Percentiles rank a stretch among this genome's conserved stretches.
Evolutionary conservation across 768 basidiomycete species (phyloP).

Genomic region (Strobilomyces dryophilus): DNA sequence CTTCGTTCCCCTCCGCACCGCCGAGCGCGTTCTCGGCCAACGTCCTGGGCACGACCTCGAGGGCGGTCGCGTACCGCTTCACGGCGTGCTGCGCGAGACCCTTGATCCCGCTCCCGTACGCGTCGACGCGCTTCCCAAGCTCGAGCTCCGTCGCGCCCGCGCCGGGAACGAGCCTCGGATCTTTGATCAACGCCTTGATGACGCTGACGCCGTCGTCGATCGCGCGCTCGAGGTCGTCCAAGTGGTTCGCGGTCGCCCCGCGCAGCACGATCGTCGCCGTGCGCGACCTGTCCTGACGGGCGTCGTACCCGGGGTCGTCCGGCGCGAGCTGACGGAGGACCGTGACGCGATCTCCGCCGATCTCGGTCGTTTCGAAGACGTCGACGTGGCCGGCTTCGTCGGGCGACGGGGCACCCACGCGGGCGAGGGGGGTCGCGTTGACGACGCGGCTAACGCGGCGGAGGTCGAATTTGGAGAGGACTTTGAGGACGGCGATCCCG

Average conservation of each 20-base stretch:
- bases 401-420: slow-evolving; percentile 91
- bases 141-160: slow-evolving; percentile 94
- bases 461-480: slow-evolving; percentile 96
- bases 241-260: slow-evolving; percentile 89
- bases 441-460: slow-evolving; percentile 92
- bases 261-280: slow-evolving; percentile 95
- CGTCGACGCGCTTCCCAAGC: slow-evolving; percentile 79
- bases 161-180: slow-evolving; percentile 85
- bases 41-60: slow-evolving; percentile 91
- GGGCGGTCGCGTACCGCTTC: slow-evolving; percentile 80
- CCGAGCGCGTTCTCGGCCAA: slow-evolving; percentile 94
- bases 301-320: slow-evolving; percentile 63
- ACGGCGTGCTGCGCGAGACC: slow-evolving; percentile 94
- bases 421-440: slow-evolving; percentile 92
- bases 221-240: slow-evolving; percentile 95
- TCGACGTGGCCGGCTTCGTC: slow-evolving; percentile 96
- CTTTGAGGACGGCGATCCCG: slow-evolving; percentile 93
- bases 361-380: slow-evolving; percentile 91
- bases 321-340: slow-evolving; percentile 80
- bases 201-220: slow-evolving; percentile 97
- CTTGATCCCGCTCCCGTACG: slow-evolving; percentile 82
- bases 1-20: slow-evolving; percentile 89
- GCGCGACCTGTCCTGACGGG: slow-evolving; percentile 63
- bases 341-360: slow-evolving; percentile 97
- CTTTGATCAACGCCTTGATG: slow-evolving; percentile 89